A percentile compares a stretch with the other conserved stretches of the same genome.
These are phyloP conservation scores for Emmonsia crescens DNA, from an alignment of 2,329 filamentous ascomycete genomes.

Conservation along the genomic window DNA sequence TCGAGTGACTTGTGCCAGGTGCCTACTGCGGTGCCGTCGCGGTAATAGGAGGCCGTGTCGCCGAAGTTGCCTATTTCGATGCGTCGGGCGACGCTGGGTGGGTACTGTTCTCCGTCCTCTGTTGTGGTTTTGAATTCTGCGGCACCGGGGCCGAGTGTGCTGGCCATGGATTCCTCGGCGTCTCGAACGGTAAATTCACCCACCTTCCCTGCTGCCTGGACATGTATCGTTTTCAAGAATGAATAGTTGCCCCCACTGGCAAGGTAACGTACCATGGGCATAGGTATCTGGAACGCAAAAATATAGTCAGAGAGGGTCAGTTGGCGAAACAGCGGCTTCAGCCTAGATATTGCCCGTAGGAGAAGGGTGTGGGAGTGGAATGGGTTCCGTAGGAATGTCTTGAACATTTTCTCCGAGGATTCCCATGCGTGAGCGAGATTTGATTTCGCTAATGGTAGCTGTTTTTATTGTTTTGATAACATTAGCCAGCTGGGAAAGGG, in stretches of 20 bases:
- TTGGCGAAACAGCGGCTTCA: constrained; percentile 41
- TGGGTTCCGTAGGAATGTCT: constrained; percentile 37
- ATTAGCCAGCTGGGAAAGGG: background rate
- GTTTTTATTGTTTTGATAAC: constrained; percentile 3
- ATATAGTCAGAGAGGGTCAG: constrained; percentile 43
- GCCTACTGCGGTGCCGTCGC: constrained; percentile 36
- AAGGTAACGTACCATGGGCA: constrained; percentile 33
- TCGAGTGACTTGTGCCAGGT: constrained; percentile 44
- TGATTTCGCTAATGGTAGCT: constrained; percentile 34
- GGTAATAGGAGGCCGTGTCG: constrained; percentile 45
- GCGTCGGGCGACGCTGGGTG: constrained; percentile 31
- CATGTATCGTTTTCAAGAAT: constrained; percentile 36
- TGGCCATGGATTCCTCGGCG: constrained; percentile 40
- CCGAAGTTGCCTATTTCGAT: constrained; percentile 36
- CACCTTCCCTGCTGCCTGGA: constrained; percentile 24
- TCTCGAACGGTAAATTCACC: constrained; percentile 24
- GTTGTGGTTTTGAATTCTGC: constrained; percentile 33
- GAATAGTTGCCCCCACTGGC: constrained; percentile 41
- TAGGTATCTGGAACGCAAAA: constrained; percentile 44
- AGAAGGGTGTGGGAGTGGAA: constrained; percentile 35
- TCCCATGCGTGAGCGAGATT: constrained; percentile 33
- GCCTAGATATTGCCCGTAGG: constrained; percentile 31
- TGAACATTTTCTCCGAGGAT: constrained; percentile 41
- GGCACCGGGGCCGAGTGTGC: constrained; percentile 40
- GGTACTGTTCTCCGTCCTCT: constrained; percentile 27